Conservation (phyloP, 2,329 filamentous ascomycete species). For the Fusarium temperatum region DNA sequence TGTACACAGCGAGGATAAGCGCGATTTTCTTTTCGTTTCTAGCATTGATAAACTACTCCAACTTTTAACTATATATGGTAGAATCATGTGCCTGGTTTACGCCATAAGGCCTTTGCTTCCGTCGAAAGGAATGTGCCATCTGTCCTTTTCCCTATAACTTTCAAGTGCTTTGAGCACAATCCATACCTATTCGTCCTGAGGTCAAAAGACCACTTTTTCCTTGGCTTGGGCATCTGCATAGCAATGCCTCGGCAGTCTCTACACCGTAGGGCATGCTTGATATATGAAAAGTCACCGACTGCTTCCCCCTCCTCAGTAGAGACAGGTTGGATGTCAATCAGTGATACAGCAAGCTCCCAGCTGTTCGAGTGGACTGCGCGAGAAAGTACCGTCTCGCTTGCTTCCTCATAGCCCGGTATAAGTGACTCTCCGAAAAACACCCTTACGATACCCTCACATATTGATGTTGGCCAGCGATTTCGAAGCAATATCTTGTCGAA, state of each 20-base stretch:
- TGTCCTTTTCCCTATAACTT: neutral
- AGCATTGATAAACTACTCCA: no score
- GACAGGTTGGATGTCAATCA: neutral
- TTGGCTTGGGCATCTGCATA: neutral
- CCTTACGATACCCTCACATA: neutral
- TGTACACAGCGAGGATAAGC: no score
- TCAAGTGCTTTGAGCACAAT: neutral
- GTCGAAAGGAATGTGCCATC: neutral
- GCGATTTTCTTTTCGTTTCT: no score
- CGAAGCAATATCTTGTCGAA: neutral
- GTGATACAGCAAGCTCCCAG: neutral
- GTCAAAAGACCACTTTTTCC: neutral
- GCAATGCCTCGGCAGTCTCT: neutral
- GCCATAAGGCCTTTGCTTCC: neutral
- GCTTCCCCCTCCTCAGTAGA: neutral
- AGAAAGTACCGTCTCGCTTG: neutral
- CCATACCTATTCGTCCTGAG: neutral
- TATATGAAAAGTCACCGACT: neutral
- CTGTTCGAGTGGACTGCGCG: neutral
- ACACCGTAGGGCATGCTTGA: neutral
- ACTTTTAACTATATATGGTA: neutral
- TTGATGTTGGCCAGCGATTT: neutral
- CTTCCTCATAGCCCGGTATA: neutral
- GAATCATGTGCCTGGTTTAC: neutral
- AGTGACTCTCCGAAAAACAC: neutral